A percentile compares a stretch with the other conserved stretches of the same genome.
phyloP scores from a whole-genome alignment of 164 flowering plant genomes.

The Piper longum region DNA sequence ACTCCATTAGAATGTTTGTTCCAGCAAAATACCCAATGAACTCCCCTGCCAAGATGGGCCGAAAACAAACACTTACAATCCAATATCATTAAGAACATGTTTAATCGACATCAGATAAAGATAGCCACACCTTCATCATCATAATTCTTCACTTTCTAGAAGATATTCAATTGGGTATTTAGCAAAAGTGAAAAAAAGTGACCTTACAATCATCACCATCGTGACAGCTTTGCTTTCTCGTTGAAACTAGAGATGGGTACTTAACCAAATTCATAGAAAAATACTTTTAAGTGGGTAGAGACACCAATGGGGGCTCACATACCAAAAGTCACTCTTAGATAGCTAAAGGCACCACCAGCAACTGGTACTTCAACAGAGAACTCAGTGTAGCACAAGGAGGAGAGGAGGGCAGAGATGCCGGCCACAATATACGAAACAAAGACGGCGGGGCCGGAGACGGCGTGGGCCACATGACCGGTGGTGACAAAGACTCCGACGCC shows the following conservation, averaged over 20 bases:
- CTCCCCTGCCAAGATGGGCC: constrained; percentile 37
- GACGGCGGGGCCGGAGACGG: constrained; percentile 63
- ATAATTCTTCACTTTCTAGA: not conserved
- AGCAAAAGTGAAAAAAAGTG: too few relatives aligned
- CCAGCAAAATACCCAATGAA: constrained; percentile 71
- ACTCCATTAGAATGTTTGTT: constrained; percentile 71
- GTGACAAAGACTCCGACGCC: constrained; percentile 94
- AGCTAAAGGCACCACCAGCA: constrained; percentile 97
- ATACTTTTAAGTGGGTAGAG: not conserved
- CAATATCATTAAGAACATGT: not conserved
- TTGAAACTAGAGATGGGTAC: too few relatives aligned
- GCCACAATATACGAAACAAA: constrained; percentile 68
- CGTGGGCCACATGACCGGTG: constrained; percentile 54
- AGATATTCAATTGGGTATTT: too few relatives aligned
- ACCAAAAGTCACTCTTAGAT: constrained; percentile 83
- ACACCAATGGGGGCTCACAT: not conserved
- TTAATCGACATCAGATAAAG: not conserved
- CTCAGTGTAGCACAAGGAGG: constrained; percentile 88
- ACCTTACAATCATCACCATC: too few relatives aligned
- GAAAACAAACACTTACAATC: not conserved
- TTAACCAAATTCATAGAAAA: not conserved
- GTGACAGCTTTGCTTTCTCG: too few relatives aligned
- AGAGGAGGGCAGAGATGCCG: constrained; percentile 77
- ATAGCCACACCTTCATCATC: not conserved
- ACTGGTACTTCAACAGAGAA: constrained; percentile 79